A percentile compares a stretch with the other conserved stretches of the same genome.
Evolutionary conservation across 345 rosid species (phyloP).

Genomic region (Lepidium africanum): DNA sequence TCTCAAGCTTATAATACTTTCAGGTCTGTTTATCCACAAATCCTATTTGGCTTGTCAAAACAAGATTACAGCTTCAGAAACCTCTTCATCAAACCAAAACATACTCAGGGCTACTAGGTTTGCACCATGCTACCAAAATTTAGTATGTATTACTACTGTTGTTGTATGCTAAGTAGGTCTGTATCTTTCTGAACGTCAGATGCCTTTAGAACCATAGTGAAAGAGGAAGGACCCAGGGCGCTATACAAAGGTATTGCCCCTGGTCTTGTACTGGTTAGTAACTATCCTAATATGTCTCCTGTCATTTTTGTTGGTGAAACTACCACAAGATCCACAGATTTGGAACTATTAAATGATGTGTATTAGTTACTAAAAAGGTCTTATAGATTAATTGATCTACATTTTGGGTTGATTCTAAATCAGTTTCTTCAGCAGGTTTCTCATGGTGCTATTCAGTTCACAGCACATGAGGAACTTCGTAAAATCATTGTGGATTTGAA

Average conservation of each 20-base stretch:
- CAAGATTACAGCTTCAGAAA: constrained; percentile 91
- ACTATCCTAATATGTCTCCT: not conserved
- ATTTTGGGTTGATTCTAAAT: not conserved
- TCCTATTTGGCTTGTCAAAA: constrained; percentile 92
- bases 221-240: constrained; percentile 86
- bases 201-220: constrained; percentile 80
- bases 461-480: constrained; percentile 88
- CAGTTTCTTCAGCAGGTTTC: constrained; percentile 74
- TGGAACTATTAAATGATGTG: not conserved
- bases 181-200: constrained; percentile 32
- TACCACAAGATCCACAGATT: not conserved
- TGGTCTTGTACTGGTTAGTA: constrained; percentile 66
- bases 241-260: constrained; percentile 84
- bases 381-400: not conserved
- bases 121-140: constrained; percentile 17
- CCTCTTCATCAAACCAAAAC: constrained; percentile 70
- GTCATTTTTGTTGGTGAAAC: not conserved
- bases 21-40: constrained; percentile 90
- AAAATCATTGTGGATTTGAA: constrained; percentile 47
- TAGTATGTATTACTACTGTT: not conserved
- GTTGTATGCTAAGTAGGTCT: not conserved
- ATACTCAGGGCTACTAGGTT: constrained; percentile 81
- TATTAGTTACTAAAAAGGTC: not conserved
- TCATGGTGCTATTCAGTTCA: constrained; percentile 91
- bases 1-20: constrained; percentile 10